Evolutionary conservation across 2,329 filamentous ascomycete species (phyloP).

Genomic region (Myriosclerotinia curreyana): DNA sequence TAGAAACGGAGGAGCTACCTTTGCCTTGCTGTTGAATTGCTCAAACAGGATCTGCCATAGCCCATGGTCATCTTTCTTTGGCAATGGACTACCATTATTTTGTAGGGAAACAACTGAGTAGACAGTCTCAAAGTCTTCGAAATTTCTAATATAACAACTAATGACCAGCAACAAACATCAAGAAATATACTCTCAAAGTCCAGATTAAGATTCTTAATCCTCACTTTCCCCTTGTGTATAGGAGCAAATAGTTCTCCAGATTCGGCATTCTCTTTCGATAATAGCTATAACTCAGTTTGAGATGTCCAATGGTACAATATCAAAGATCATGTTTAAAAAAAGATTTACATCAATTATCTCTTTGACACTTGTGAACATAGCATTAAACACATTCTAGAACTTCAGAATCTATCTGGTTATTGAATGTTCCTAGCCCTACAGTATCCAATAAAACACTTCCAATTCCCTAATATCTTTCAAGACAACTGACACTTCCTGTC

Average conservation of each 20-base stretch:
- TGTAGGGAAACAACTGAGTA: too few relatives aligned
- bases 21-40: too few relatives aligned
- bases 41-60: too few relatives aligned
- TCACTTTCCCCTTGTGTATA: not conserved
- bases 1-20: too few relatives aligned
- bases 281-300: not conserved
- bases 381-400: accelerated
- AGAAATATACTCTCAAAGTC: too few relatives aligned
- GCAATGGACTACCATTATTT: too few relatives aligned
- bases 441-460: too few relatives aligned
- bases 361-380: not conserved
- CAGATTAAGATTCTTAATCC: not conserved
- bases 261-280: not conserved
- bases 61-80: too few relatives aligned
- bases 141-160: too few relatives aligned
- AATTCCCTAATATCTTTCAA: not conserved
- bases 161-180: too few relatives aligned
- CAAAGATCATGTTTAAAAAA: not conserved
- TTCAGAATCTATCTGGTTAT: not conserved
- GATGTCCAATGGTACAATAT: not conserved
- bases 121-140: too few relatives aligned
- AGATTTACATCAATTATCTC: not conserved
- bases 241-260: not conserved
- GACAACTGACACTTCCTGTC: not conserved
- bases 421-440: not conserved